These are phyloP conservation scores for Canna indica DNA, from an alignment of 176 grass and related monocot genomes.

Conservation along the genomic window DNA sequence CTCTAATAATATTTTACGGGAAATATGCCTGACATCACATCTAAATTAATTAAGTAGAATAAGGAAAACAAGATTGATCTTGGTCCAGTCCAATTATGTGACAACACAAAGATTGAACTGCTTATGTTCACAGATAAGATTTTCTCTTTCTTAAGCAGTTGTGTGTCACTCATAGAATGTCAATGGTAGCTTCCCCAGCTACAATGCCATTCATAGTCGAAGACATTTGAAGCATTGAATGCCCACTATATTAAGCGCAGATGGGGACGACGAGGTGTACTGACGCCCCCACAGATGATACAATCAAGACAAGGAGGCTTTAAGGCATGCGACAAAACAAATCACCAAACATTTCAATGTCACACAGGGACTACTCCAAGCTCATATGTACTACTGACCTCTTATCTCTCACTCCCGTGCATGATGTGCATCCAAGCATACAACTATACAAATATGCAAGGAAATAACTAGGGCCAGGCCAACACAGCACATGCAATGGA, in stretches of 20 bases:
- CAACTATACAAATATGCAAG: not conserved
- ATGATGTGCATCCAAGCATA: not conserved
- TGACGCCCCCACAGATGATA: not conserved
- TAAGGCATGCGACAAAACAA: not conserved
- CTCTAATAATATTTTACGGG: too few species aligned
- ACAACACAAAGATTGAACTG: too few species aligned
- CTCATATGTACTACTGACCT: too few species aligned
- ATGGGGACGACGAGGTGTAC: not conserved
- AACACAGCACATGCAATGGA: too few species aligned
- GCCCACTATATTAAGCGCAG: not conserved
- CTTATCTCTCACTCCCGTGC: not conserved
- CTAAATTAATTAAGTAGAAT: too few species aligned
- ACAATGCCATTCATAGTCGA: not conserved
- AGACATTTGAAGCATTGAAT: not conserved
- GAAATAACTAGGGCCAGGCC: not conserved
- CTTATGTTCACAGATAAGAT: not conserved
- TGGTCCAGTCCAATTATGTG: too few species aligned
- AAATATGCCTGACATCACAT: too few species aligned
- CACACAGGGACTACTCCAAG: not conserved
- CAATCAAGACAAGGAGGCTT: not conserved
- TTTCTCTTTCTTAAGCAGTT: too few species aligned
- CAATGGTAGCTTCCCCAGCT: too few species aligned
- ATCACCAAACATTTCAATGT: not conserved
- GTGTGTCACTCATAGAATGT: too few species aligned
- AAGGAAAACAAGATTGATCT: too few species aligned